A percentile compares a stretch with the other conserved stretches of the same genome.
These are phyloP conservation scores for Populus deltoides DNA, from an alignment of 345 rosid genomes.

Conservation along the genomic window DNA sequence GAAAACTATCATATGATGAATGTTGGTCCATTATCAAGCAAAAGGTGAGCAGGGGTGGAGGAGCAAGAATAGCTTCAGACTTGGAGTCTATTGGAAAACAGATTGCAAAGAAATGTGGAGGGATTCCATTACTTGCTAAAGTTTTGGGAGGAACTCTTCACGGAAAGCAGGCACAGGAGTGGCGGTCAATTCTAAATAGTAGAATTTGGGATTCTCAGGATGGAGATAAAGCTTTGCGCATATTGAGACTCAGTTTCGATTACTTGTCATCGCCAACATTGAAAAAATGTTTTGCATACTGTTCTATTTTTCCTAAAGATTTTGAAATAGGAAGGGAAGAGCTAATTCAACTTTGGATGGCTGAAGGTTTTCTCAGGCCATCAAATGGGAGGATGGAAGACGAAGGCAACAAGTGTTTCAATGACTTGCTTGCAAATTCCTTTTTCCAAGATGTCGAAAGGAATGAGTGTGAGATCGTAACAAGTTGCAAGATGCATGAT, in stretches of 20 bases:
- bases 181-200: slow-evolving; percentile 10
- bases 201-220: neutral
- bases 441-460: slow-evolving; percentile 23
- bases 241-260: slow-evolving; percentile 15
- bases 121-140: slow-evolving; percentile 15
- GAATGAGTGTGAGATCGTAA: neutral
- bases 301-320: slow-evolving; percentile 7
- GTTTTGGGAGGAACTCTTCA: slow-evolving; percentile 11
- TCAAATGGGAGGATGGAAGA: neutral
- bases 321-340: neutral
- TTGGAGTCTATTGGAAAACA: slow-evolving; percentile 13
- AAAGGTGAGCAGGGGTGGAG: neutral
- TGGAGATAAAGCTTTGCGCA: neutral
- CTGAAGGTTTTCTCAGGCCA: slow-evolving; percentile 6
- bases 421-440: slow-evolving; percentile 16
- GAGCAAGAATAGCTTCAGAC: neutral
- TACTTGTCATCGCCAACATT: neutral
- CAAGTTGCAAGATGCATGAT: slow-evolving; percentile 9
- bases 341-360: slow-evolving; percentile 14
- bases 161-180: neutral
- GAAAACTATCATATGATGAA: neutral
- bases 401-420: slow-evolving; percentile 20
- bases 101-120: slow-evolving; percentile 23
- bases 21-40: slow-evolving; percentile 21
- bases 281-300: slow-evolving; percentile 17